Evolutionary conservation across 2,329 filamentous ascomycete species (phyloP).

Genomic region (Fulvia fulva): DNA sequence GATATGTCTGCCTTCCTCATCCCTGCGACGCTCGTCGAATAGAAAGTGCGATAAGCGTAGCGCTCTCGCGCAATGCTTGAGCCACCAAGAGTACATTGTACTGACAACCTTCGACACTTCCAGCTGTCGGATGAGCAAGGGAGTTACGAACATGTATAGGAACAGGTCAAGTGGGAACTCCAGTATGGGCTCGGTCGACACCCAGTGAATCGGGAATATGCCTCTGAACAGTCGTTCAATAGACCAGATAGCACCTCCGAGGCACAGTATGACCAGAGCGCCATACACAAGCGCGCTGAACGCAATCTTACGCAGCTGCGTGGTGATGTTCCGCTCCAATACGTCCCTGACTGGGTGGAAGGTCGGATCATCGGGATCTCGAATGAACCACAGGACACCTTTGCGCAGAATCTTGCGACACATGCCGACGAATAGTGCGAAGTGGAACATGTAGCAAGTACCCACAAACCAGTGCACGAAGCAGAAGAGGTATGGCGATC

Average conservation of each 20-base stretch:
- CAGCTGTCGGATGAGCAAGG: conserved; percentile 76
- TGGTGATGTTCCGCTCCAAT: conserved; percentile 84
- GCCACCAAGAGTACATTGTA: conserved; percentile 92
- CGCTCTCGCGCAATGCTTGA: conserved; percentile 74
- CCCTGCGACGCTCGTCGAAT: conserved; percentile 74
- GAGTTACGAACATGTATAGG: conserved; percentile 96
- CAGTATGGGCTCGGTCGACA: conserved; percentile 83
- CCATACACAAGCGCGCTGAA: conserved; percentile 97
- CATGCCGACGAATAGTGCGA: conserved; percentile 97
- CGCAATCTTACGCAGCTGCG: conserved; percentile 90
- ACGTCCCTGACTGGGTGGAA: conserved; percentile 98
- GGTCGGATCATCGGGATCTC: conserved; percentile 95
- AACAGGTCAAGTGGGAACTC: conserved; percentile 93
- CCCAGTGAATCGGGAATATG: conserved; percentile 88
- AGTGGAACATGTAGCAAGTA: conserved; percentile 99
- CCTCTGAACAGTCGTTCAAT: conserved; percentile 63
- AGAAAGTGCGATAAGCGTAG: conserved; percentile 87
- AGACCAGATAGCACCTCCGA: conserved; percentile 96
- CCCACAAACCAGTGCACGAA: conserved; percentile 99
- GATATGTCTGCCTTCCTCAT: conserved; percentile 68
- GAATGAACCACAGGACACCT: conserved; percentile 95
- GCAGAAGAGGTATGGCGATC: conserved; percentile 80
- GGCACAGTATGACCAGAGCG: conserved; percentile 82
- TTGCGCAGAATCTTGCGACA: conserved; percentile 95
- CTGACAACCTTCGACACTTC: conserved; percentile 82